Evolutionary conservation across 257 asterid genomes (phyloP).

Genomic region (Solanum commersonii): DNA sequence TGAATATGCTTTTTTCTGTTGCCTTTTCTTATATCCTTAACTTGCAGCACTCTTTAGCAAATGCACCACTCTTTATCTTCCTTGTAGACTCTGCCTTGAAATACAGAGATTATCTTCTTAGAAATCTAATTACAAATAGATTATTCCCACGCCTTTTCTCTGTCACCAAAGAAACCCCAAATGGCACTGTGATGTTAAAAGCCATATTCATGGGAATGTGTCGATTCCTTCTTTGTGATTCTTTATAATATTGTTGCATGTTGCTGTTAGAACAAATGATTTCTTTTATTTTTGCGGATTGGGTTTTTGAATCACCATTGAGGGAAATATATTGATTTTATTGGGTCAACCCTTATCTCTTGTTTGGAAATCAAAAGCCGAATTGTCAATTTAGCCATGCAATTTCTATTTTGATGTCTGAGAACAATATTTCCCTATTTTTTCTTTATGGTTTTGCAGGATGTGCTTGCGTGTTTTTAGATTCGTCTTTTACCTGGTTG

Average conservation of each 20-base stretch:
- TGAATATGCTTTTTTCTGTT: not conserved
- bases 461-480: not conserved
- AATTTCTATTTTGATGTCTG: not conserved
- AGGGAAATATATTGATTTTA: not conserved
- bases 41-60: not conserved
- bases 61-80: not conserved
- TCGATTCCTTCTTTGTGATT: not conserved
- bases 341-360: not conserved
- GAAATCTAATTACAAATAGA: not conserved
- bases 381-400: not conserved
- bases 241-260: not conserved
- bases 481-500: not conserved
- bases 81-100: not conserved
- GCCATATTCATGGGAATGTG: not conserved
- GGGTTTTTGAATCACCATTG: not conserved
- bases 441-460: not conserved
- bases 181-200: not conserved
- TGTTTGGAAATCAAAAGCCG: not conserved
- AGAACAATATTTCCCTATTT: not conserved
- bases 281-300: not conserved
- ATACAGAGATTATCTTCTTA: not conserved
- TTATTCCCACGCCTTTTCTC: not conserved
- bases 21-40: not conserved
- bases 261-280: not conserved
- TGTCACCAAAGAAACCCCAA: not conserved